Percentiles rank a stretch among this genome's conserved stretches.
These are phyloP conservation scores for Sisymbrium irio DNA, from an alignment of 345 rosid species.

Conservation along the genomic window DNA sequence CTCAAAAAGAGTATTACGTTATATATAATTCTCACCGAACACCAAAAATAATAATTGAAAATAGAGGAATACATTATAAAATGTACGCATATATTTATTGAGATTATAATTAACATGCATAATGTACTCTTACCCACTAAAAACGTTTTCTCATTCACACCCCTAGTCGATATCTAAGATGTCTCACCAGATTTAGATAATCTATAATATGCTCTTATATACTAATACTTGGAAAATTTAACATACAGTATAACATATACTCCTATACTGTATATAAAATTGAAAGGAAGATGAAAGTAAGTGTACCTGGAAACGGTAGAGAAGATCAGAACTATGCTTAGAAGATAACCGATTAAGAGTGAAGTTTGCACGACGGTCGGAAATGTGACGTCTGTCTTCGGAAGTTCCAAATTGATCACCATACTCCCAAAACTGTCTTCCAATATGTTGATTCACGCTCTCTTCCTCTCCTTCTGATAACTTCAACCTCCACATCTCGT, in stretches of 20 bases:
- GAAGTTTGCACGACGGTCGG: not conserved
- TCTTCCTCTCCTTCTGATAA: slow-evolving; percentile 20
- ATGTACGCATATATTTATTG: not conserved
- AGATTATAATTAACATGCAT: not conserved
- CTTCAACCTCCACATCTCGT: slow-evolving; percentile 21
- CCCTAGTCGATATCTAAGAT: not conserved
- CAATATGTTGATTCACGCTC: slow-evolving; percentile 24
- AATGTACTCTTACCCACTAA: too few relatives aligned
- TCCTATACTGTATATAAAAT: too few relatives aligned
- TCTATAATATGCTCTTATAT: not conserved
- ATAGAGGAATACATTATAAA: not conserved
- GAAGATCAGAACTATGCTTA: slow-evolving; percentile 20
- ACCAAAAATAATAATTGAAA: not conserved
- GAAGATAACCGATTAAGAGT: slow-evolving; percentile 5
- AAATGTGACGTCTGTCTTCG: slow-evolving; percentile 3
- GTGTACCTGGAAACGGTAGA: slow-evolving; percentile 16
- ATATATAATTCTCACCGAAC: not conserved
- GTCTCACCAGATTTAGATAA: not conserved
- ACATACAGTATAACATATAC: not conserved
- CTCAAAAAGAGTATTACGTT: too few relatives aligned
- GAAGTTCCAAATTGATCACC: slow-evolving; percentile 13
- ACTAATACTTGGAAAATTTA: too few relatives aligned
- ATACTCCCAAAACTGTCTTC: slow-evolving; percentile 30
- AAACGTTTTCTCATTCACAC: not conserved
- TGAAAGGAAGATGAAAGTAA: not conserved